Evolutionary conservation across 2,329 filamentous ascomycete genomes (phyloP).

Genomic region (Pseudogymnoascus sp.): DNA sequence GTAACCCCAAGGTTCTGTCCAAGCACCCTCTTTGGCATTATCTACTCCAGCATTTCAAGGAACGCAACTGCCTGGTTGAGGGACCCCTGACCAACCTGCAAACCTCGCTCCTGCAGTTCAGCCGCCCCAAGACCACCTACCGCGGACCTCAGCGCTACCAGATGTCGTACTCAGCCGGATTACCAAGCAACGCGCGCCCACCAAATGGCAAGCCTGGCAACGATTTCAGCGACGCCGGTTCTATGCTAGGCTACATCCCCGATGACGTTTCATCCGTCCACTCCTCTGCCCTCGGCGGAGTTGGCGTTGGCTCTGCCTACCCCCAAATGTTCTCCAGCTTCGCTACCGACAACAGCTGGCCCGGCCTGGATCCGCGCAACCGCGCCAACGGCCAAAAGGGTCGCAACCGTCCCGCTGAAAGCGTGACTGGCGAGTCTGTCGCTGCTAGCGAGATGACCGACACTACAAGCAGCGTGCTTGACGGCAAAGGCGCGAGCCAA

Average conservation of each 20-base stretch:
- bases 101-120: constrained; percentile 89
- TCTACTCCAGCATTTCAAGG: constrained; percentile 91
- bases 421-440: constrained; percentile 84
- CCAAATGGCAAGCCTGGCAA: constrained; percentile 28
- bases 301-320: constrained; percentile 70
- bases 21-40: constrained; percentile 99
- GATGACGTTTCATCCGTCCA: constrained; percentile 96
- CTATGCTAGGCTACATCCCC: constrained; percentile 89
- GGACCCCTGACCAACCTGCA: constrained; percentile 94
- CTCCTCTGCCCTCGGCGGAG: constrained; percentile 79
- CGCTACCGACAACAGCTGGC: constrained; percentile 73
- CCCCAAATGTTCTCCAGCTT: constrained; percentile 96
- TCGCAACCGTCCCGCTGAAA: constrained; percentile 61
- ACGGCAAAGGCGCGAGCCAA: constrained; percentile 65
- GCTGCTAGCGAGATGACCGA: constrained; percentile 88
- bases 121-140: constrained; percentile 84
- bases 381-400: constrained; percentile 58
- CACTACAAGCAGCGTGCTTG: constrained; percentile 68
- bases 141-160: constrained; percentile 82
- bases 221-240: constrained; percentile 58
- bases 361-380: constrained; percentile 60
- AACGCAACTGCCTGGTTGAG: constrained; percentile 90
- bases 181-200: constrained; percentile 28
- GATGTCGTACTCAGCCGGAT: constrained; percentile 54
- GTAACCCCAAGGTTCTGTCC: constrained; percentile 93